Evolutionary conservation across 352 stramenopile genomes (phyloP).

Genomic region (Phytophthora aleatoria): DNA sequence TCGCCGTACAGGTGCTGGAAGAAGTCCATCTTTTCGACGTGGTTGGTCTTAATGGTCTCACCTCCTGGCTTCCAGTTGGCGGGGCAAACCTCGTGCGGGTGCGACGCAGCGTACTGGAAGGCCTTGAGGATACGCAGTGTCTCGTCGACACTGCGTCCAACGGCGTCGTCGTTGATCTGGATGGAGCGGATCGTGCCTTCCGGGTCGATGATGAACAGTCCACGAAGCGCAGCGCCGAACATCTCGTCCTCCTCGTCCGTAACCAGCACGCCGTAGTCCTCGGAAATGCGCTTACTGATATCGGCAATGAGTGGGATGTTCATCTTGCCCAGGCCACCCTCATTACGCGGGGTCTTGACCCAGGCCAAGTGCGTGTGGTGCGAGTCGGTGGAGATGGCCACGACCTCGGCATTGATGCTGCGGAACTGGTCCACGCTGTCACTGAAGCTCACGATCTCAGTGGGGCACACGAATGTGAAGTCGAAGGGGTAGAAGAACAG

Average conservation of each 20-base stretch:
- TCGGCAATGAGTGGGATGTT: conserved; percentile 84
- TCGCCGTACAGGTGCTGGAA: conserved; percentile 84
- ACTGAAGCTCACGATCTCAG: conserved; percentile 84
- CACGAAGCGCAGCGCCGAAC: conserved; percentile 73
- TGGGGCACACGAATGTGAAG: conserved; percentile 89
- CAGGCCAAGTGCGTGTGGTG: conserved; percentile 87
- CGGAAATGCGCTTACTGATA: conserved; percentile 85
- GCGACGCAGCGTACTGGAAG: conserved; percentile 76
- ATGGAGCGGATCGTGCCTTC: conserved; percentile 84
- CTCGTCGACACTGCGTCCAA: conserved; percentile 84
- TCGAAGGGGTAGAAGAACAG: conserved; percentile 91
- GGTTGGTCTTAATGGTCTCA: conserved; percentile 87
- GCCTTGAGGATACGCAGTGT: conserved; percentile 86
- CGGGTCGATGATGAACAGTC: conserved; percentile 87
- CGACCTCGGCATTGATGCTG: conserved; percentile 78
- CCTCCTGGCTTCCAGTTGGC: conserved; percentile 86
- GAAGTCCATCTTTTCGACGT: conserved; percentile 84
- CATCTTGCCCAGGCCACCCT: conserved; percentile 82
- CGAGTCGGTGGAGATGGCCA: conserved; percentile 85
- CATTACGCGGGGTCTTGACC: conserved; percentile 79
- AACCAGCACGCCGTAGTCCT: conserved; percentile 87
- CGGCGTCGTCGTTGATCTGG: conserved; percentile 86
- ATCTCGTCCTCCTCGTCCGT: conserved; percentile 84
- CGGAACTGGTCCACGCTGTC: conserved; percentile 74
- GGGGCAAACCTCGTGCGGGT: conserved; percentile 85